Percentiles rank a stretch among this genome's conserved stretches.
Conservation (phyloP, 2,329 filamentous ascomycete species). For the Venturia nashicola region DNA sequence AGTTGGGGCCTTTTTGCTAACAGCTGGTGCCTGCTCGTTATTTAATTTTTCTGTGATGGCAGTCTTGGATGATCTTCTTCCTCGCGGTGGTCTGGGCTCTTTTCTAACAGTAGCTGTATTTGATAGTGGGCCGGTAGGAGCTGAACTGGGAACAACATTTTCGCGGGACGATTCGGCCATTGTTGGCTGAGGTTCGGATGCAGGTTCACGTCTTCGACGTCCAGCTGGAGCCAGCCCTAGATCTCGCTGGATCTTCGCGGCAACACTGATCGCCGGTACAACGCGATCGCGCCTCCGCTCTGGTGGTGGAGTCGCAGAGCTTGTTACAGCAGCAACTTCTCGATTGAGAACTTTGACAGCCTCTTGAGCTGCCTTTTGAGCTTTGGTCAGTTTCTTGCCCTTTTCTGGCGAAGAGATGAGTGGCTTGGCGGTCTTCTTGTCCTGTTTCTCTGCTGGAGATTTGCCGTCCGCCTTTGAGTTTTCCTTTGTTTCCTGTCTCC, state of each 20-base stretch:
- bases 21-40: constrained; percentile 18
- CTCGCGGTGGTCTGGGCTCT: constrained; percentile 22
- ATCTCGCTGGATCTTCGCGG: constrained; percentile 49
- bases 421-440: constrained; percentile 25
- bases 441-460: constrained; percentile 16
- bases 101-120: constrained; percentile 19
- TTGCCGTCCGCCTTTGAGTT: constrained; percentile 11
- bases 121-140: background rate
- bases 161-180: constrained; percentile 12
- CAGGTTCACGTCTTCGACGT: constrained; percentile 25
- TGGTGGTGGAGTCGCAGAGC: constrained; percentile 21
- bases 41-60: constrained; percentile 22
- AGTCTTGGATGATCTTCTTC: constrained; percentile 25
- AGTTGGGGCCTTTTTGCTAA: constrained; percentile 16
- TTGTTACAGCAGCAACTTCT: constrained; percentile 23
- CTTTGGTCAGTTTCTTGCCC: constrained; percentile 22
- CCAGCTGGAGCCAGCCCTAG: constrained; percentile 39
- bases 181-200: constrained; percentile 15
- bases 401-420: constrained; percentile 24
- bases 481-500: constrained; percentile 35
- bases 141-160: background rate
- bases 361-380: constrained; percentile 50
- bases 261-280: constrained; percentile 32
- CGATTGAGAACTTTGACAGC: constrained; percentile 46
- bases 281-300: constrained; percentile 43